A percentile compares a stretch with the other conserved stretches of the same genome.
These are phyloP conservation scores for Xylariaceae sp. DNA, from an alignment of 2,329 filamentous ascomycete genomes.

Conservation along the genomic window DNA sequence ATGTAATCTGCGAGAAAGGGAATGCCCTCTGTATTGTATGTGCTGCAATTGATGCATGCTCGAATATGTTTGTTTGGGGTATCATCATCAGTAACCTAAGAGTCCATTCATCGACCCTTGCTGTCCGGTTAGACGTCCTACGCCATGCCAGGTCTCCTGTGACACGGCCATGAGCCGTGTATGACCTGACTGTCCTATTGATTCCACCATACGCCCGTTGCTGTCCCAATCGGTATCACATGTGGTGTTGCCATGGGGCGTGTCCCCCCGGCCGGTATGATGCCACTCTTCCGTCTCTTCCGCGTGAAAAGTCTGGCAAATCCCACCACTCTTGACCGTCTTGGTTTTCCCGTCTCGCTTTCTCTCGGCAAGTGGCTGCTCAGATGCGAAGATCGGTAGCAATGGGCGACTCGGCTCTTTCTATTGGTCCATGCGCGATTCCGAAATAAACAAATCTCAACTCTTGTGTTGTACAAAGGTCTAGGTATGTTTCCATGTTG, in stretches of 20 bases:
- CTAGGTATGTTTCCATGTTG: not conserved
- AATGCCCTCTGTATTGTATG: no score
- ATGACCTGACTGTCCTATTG: constrained; percentile 1
- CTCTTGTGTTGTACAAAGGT: not conserved
- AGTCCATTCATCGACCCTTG: not conserved
- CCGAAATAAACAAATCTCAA: not conserved
- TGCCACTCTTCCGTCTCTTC: not conserved
- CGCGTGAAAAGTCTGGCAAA: not conserved
- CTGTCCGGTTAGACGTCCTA: not conserved
- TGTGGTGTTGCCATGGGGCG: not conserved
- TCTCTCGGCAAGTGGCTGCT: not conserved
- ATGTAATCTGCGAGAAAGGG: not conserved
- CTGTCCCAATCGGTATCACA: not conserved
- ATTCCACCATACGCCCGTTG: not conserved
- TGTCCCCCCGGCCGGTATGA: not conserved
- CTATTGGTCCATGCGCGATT: not conserved
- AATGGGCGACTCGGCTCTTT: not conserved
- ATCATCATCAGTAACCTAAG: not conserved
- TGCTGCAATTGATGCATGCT: no score
- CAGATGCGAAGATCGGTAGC: not conserved
- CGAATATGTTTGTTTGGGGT: no score
- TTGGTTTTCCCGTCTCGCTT: not conserved
- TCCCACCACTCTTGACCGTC: not conserved
- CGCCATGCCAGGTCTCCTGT: not conserved
- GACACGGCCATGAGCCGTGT: not conserved